These are phyloP conservation scores for Cytospora piceicola DNA, from an alignment of 2,329 filamentous ascomycete species.

Conservation along the genomic window DNA sequence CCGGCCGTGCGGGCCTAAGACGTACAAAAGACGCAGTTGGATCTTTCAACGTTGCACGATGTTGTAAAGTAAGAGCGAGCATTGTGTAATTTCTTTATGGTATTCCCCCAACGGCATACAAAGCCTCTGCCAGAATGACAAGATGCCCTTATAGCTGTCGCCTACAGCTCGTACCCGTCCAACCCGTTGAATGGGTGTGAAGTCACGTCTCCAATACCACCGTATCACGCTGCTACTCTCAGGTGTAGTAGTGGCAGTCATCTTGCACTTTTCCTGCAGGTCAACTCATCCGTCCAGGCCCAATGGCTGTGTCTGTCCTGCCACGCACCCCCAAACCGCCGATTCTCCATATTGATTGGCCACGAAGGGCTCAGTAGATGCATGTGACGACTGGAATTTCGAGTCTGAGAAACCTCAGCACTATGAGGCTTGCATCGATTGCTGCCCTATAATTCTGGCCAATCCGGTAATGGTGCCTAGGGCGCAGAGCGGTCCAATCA, in stretches of 20 bases:
- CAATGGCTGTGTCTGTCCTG: neutral
- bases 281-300: neutral
- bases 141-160: neutral
- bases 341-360: neutral
- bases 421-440: slow-evolving; percentile 9
- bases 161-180: slow-evolving; percentile 3
- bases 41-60: slow-evolving; percentile 11
- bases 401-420: neutral
- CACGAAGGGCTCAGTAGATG: neutral
- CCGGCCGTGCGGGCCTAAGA: slow-evolving; percentile 11
- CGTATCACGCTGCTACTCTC: neutral
- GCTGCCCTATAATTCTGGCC: slow-evolving; percentile 22
- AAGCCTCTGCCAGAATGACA: slow-evolving; percentile 5
- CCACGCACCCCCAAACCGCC: neutral
- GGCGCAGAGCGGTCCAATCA: slow-evolving; percentile 21
- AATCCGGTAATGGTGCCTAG: slow-evolving; percentile 15
- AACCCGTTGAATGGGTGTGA: neutral
- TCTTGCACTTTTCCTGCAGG: neutral
- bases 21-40: neutral
- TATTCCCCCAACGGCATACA: slow-evolving; percentile 5
- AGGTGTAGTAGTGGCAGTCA: neutral
- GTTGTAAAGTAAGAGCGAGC: slow-evolving; percentile 6
- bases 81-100: slow-evolving; percentile 3
- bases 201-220: neutral
- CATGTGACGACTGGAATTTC: neutral